Conservation (phyloP, 192 early-diverging fungal species). For the Funneliformis geosporum region DNA sequence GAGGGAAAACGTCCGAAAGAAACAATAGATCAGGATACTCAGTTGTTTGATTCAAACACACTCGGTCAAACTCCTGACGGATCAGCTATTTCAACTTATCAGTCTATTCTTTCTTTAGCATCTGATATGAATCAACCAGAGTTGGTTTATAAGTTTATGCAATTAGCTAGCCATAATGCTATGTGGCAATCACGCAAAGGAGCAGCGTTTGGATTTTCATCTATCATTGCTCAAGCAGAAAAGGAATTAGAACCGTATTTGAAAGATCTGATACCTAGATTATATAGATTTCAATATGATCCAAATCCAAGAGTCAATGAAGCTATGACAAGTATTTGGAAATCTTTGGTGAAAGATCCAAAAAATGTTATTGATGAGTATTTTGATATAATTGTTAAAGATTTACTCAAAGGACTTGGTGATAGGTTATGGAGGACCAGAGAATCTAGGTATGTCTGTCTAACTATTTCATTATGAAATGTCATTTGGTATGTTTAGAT, state of each 20-base stretch:
- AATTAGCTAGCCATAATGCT: constrained; percentile 87
- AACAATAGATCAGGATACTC: constrained; percentile 64
- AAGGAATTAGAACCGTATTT: constrained; percentile 81
- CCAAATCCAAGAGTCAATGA: constrained; percentile 84
- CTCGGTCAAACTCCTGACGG: constrained; percentile 80
- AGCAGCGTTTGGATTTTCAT: constrained; percentile 84
- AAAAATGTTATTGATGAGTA: constrained; percentile 71
- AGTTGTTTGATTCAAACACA: constrained; percentile 66
- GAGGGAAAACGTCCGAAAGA: constrained; percentile 60
- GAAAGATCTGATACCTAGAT: constrained; percentile 72
- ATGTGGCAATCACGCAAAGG: constrained; percentile 90
- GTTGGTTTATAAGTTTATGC: constrained; percentile 92
- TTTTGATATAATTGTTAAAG: constrained; percentile 80
- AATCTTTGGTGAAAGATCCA: constrained; percentile 66
- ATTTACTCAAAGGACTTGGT: constrained; percentile 74
- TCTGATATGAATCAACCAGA: constrained; percentile 93
- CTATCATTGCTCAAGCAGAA: constrained; percentile 76
- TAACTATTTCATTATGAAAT: neutral
- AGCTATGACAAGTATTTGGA: constrained; percentile 93
- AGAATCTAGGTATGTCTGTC: constrained; percentile 64
- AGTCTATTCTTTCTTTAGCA: constrained; percentile 84
- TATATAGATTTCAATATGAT: constrained; percentile 91
- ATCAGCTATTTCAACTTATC: constrained; percentile 66
- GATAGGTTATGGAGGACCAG: constrained; percentile 85
- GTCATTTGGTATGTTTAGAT: neutral